Base-by-base conservation (phyloP, 441 rosid species). In the Daphne laureola region DNA sequence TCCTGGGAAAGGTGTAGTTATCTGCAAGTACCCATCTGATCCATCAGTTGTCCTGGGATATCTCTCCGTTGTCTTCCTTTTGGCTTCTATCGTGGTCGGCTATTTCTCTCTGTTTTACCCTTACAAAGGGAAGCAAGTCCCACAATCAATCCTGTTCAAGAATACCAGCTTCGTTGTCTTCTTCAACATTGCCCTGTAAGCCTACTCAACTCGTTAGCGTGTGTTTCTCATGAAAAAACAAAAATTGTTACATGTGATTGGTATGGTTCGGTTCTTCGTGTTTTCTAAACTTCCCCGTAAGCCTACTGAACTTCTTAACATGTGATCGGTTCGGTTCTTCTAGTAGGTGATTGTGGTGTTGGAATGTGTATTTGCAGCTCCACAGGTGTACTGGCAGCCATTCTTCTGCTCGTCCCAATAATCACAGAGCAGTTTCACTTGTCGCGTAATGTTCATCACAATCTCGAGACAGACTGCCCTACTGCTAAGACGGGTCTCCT, bases 401-500 rank as follows among this genome's bases (percentile, higher is more conserved):
- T 93, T 5, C 67, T 93, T 54, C 68, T 90, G 53, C 26, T 87
- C 31, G 90, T 96, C 93, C 96, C 98, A 61, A 87, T 96, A 42
- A 78, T 85, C 48, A 74, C 82, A 23, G 98, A 90, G 78, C 93
- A 87, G 14, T 70, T 80, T 53, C 95, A 90, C 77, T 65, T 78
- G 82, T 59, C 62, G 12, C 78, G 73, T 62, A 85, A 80, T 27
- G 79, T 85, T 15, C 92, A 90, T 65, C 71, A 43, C 54, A 73
- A 78, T 67, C 61, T 67, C 1, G 50, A 71, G 42, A 66, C 79
- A 4, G 58, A 35, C 1, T 93, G 98, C 77, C 97, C 93, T 31
- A 93, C 98, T 4, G 98, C 98, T 14, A 90, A 89, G 73, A 83
- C 97, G 12, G 97, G 98, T 55, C 81, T 93, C 25, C 81, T 93